Evolutionary conservation across 2,329 filamentous ascomycete species (phyloP), one percentile per base, ranked within the genome.

Genomic region (Calonectria naviculata): DNA sequence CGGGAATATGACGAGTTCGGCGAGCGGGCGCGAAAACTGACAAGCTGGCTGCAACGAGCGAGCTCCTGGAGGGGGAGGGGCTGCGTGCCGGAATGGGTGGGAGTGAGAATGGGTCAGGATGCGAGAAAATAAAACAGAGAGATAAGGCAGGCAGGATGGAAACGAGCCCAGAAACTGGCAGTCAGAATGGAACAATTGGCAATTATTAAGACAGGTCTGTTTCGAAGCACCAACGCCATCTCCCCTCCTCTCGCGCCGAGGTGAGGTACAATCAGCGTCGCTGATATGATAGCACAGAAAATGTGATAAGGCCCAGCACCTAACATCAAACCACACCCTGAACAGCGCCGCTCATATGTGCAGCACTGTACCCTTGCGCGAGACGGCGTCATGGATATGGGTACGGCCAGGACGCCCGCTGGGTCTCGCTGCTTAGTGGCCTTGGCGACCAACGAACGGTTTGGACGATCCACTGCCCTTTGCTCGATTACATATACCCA

Each of bases 231-330:
- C 31, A 34, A 47, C 52, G 56, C 68, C 68, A 26, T 46, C 56
- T 62, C 63, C 54, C 62, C 67, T 70, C 61, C 67, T 70, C 61
- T 52, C 41, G 29, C 61, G 44, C 49, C 49, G 52, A 67, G 54
- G 65, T 41, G 24, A 26, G 68, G 63, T 63, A 38, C 68, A 66
- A 66, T 70, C 68, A 63, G 68, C 68, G 68, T 66, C 68, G 67
- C 68, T 63, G 68, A 70, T 69, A 65, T 69, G 67, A 69, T 70
- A 70, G 52, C 68, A 46, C 65, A 17, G 28, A 29, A 70, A 70
- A 66, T 70, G 56, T 70, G 68, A 70, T 70, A 70, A 67, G 68
- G 34, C 44, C 68, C 63, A 62, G 38, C 63, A 61, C 56, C 58
- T 26, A 46, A 46, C 66, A 44, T 28, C 58, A 42, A 31, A 54